These are phyloP conservation scores for Hypoxylon sp. DNA, from an alignment of 2,329 filamentous ascomycete species.

Conservation along the genomic window DNA sequence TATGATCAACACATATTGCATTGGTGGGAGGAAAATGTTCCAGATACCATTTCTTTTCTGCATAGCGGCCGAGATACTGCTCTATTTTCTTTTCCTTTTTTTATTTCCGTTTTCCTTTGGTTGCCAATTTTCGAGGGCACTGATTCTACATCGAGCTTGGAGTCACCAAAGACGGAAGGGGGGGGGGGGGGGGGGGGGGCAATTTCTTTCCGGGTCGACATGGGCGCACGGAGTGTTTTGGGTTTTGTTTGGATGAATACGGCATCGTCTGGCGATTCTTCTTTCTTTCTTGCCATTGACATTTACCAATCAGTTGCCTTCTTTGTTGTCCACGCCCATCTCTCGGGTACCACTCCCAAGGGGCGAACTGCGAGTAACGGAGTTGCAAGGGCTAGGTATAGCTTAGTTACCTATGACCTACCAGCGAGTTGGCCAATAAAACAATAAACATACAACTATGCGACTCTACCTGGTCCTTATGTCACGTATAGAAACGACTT, in stretches of 20 bases:
- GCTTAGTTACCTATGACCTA: conserved; percentile 1
- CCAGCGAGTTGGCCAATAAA: conserved; percentile 1
- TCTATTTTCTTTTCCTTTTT: conserved; percentile 15
- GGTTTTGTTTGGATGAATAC: conserved; percentile 23
- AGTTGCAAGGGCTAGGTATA: conserved; percentile 4
- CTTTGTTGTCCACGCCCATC: conserved; percentile 15
- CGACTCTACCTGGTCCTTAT: background rate
- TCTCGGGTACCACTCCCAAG: conserved; percentile 12
- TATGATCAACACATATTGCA: conserved; percentile 33
- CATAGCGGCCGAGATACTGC: conserved; percentile 37
- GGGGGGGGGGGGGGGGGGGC: conserved; percentile 32
- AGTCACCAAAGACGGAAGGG: conserved; percentile 35
- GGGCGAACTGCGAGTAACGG: conserved; percentile 3
- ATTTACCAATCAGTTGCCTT: conserved; percentile 13
- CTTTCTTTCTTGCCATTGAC: too few relatives aligned
- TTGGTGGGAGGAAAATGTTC: conserved; percentile 31
- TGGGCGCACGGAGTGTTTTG: conserved; percentile 32
- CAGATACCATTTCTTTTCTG: conserved; percentile 37
- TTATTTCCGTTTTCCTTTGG: background rate
- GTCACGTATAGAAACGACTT: background rate
- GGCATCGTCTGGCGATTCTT: conserved; percentile 21
- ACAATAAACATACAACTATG: conserved; percentile 6
- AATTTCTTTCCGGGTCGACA: conserved; percentile 10
- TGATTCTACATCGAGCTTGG: conserved; percentile 33
- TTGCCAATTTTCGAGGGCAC: conserved; percentile 2